phyloP scores from a whole-genome alignment of 2,329 filamentous ascomycete species.

The Lachnellula occidentalis region DNA sequence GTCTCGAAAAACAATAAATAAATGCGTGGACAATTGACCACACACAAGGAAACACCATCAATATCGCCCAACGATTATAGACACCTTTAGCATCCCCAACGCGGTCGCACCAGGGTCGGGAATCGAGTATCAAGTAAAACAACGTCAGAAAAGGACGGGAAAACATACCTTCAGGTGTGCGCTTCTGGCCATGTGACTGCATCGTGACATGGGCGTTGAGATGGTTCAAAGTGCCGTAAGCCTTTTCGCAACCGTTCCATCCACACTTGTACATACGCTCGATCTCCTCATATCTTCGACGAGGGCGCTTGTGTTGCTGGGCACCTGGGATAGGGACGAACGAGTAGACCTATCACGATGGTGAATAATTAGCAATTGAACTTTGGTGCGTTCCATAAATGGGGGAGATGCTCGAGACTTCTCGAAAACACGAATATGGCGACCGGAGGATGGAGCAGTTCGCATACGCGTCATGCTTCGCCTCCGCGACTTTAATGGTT shows the following conservation, averaged over 20 bases:
- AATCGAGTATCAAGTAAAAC: background rate
- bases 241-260: slow-evolving; percentile 97
- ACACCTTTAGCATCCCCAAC: background rate
- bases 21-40: background rate
- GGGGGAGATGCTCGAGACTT: slow-evolving; percentile 5
- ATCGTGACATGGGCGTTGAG: slow-evolving; percentile 97
- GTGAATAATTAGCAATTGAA: slow-evolving; percentile 19
- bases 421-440: background rate
- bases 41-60: background rate
- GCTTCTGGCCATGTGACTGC: slow-evolving; percentile 92
- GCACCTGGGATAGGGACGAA: slow-evolving; percentile 96
- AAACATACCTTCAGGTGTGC: slow-evolving; percentile 89
- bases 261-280: slow-evolving; percentile 99
- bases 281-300: slow-evolving; percentile 93
- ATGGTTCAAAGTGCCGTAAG: slow-evolving; percentile 95
- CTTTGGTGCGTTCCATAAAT: background rate
- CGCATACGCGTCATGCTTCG: background rate
- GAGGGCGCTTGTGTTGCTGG: slow-evolving; percentile 92
- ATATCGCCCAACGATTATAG: background rate
- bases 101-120: background rate
- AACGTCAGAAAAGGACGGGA: background rate
- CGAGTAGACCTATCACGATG: slow-evolving; percentile 73
- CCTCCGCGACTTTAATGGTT: background rate
- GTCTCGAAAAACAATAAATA: background rate
- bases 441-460: background rate